Percentiles rank a stretch among this genome's conserved stretches.
These are phyloP conservation scores for Xylaria sp. DNA, from an alignment of 495 filamentous ascomycete genomes.

Conservation along the genomic window DNA sequence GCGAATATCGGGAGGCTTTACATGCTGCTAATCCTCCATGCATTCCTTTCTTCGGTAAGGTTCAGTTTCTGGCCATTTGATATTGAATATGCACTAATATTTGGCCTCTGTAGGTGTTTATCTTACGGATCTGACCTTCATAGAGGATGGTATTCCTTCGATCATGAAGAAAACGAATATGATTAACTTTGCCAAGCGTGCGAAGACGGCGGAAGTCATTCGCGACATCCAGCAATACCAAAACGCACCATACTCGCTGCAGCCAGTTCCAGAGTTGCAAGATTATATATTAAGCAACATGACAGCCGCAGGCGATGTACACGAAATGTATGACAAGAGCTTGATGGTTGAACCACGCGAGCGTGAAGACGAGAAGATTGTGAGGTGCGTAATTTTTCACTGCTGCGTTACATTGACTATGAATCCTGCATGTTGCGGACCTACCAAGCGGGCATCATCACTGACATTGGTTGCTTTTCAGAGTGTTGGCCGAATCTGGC, in stretches of 20 bases:
- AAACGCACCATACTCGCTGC: slow-evolving; percentile 89
- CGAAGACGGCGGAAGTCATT: slow-evolving; percentile 97
- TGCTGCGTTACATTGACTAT: not conserved
- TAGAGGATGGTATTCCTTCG: slow-evolving; percentile 96
- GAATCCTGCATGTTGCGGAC: not conserved
- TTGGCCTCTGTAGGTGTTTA: slow-evolving; percentile 76
- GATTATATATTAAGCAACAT: slow-evolving; percentile 97
- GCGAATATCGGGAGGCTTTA: slow-evolving; percentile 90
- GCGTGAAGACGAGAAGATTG: slow-evolving; percentile 86
- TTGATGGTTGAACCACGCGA: slow-evolving; percentile 92
- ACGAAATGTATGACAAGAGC: slow-evolving; percentile 98
- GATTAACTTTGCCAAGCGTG: slow-evolving; percentile 98
- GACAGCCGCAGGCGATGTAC: slow-evolving; percentile 90
- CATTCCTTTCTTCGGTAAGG: slow-evolving; percentile 96
- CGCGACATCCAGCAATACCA: slow-evolving; percentile 98
- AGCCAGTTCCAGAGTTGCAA: slow-evolving; percentile 88
- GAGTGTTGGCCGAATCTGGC: slow-evolving; percentile 56
- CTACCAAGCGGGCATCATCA: slow-evolving; percentile 7
- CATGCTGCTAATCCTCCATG: slow-evolving; percentile 94
- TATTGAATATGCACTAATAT: slow-evolving; percentile 30
- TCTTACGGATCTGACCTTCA: slow-evolving; percentile 96
- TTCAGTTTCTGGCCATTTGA: not conserved
- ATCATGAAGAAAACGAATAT: slow-evolving; percentile 92
- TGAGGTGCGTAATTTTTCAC: slow-evolving; percentile 54
- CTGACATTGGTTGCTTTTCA: slow-evolving; percentile 27